Conservation (phyloP, 73 alveolate genomes). For the Paramecium tetraurelia region DNA sequence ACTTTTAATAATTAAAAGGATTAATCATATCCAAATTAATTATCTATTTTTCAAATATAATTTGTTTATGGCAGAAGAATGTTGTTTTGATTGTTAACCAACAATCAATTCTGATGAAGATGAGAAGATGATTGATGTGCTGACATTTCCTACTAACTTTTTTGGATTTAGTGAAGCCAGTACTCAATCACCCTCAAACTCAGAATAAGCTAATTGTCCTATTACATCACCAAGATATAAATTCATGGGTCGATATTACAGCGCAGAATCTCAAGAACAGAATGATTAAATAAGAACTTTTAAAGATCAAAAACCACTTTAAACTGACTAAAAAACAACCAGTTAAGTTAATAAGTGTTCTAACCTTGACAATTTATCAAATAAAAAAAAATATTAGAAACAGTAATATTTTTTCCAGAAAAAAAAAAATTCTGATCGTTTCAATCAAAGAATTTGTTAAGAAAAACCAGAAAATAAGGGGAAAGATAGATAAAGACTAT, state of each 20-base stretch:
- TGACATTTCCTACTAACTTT: not conserved
- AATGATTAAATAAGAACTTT: not conserved
- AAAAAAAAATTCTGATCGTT: not conserved
- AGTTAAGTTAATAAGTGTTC: not conserved
- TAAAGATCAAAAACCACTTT: not conserved
- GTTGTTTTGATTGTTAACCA: not conserved
- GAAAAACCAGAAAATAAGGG: not conserved
- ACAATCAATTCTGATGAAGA: not conserved
- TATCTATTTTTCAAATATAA: not conserved
- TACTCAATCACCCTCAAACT: not conserved
- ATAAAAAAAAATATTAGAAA: not conserved
- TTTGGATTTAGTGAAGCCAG: not conserved
- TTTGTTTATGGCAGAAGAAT: slow-evolving; percentile 56
- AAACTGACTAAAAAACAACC: not conserved
- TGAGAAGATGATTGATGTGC: not conserved
- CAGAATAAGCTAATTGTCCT: not conserved
- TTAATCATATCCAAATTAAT: not conserved
- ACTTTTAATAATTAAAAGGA: not conserved
- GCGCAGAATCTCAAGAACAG: not conserved
- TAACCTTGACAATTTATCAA: not conserved
- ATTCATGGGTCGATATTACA: not conserved
- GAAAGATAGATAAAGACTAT: not conserved
- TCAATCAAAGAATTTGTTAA: not conserved
- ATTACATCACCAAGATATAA: not conserved
- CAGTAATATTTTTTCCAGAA: not conserved